A percentile compares a stretch with the other conserved stretches of the same genome.
Conservation (phyloP, 2,329 filamentous ascomycete genomes). For the Ceratocystis albifundus region DNA sequence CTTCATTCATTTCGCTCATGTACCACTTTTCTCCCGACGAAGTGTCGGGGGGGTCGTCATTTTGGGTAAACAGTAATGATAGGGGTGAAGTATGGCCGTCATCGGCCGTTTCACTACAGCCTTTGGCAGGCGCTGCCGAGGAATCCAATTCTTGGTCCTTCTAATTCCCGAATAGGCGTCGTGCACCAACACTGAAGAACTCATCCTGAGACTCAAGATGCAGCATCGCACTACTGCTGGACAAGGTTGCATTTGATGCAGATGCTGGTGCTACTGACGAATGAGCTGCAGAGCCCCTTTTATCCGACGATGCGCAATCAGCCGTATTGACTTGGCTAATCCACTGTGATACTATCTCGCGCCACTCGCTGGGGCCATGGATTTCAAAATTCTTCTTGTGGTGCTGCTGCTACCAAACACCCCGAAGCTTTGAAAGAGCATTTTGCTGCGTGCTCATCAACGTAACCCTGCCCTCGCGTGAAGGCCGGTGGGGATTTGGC, state of each 20-base stretch:
- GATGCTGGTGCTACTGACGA: not conserved
- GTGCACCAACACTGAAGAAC: conserved; percentile 8
- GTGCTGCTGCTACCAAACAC: not conserved
- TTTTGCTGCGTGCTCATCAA: not conserved
- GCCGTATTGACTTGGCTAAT: conserved; percentile 1
- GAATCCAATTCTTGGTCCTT: not conserved
- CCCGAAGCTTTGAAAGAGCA: not conserved
- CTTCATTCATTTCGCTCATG: conserved; percentile 2
- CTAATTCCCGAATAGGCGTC: conserved; percentile 1
- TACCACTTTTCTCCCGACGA: not conserved
- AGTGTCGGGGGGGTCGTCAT: not conserved
- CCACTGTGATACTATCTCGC: not conserved
- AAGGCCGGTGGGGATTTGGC: not conserved
- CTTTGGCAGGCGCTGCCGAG: not conserved
- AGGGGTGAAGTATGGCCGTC: not conserved
- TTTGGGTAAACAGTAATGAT: not conserved
- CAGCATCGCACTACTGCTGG: not conserved
- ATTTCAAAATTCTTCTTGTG: not conserved
- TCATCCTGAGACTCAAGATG: not conserved
- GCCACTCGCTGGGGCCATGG: not conserved
- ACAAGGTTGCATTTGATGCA: not conserved
- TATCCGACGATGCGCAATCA: not conserved
- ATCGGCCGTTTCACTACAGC: not conserved
- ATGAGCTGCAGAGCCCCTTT: not conserved
- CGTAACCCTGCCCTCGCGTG: too few species aligned